phyloP scores from a whole-genome alignment of 441 rosid species.

The Cnidoscolus chayamansa region DNA sequence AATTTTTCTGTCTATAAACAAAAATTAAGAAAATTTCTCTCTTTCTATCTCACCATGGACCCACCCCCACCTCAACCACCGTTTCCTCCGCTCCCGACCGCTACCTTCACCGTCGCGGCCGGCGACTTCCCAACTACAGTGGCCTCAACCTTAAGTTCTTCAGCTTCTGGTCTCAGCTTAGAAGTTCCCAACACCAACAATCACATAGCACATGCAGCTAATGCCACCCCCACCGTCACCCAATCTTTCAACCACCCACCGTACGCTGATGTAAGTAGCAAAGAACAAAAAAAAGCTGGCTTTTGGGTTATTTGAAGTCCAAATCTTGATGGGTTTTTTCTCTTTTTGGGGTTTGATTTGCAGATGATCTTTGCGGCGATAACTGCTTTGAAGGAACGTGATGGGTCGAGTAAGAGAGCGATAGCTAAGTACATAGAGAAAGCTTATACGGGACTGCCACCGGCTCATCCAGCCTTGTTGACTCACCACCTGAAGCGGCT shows the following conservation, averaged over 20 bases:
- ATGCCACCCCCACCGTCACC: slow-evolving; percentile 20
- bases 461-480: slow-evolving; percentile 53
- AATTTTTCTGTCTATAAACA: neutral
- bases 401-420: slow-evolving; percentile 82
- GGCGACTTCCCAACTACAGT: neutral
- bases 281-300: too few relatives aligned
- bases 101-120: neutral
- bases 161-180: slow-evolving; percentile 16
- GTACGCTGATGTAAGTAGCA: slow-evolving; percentile 53
- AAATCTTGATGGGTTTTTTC: neutral
- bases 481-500: slow-evolving; percentile 61
- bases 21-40: neutral
- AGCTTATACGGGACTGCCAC: slow-evolving; percentile 49
- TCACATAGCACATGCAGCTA: slow-evolving; percentile 22
- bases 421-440: slow-evolving; percentile 68
- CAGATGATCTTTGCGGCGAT: slow-evolving; percentile 83
- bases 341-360: neutral
- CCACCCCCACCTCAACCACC: slow-evolving; percentile 6
- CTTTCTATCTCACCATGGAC: neutral
- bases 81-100: neutral
- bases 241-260: slow-evolving; percentile 42
- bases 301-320: neutral
- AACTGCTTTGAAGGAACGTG: slow-evolving; percentile 57
- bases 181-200: slow-evolving; percentile 14
- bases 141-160: neutral